These are phyloP conservation scores for Lumnitzera racemosa DNA, from an alignment of 345 rosid species.

Conservation along the genomic window DNA sequence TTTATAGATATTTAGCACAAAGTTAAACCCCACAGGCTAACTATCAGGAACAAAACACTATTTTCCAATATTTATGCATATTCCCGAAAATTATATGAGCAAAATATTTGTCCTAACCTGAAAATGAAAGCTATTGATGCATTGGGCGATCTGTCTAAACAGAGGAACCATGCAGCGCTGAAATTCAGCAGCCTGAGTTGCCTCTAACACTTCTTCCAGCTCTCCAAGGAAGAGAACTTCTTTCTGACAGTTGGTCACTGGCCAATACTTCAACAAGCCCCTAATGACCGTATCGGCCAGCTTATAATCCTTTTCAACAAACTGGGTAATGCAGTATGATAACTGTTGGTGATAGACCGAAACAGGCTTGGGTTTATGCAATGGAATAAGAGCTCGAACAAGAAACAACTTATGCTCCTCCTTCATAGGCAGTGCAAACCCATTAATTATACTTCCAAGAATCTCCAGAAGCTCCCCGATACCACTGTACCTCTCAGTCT, in stretches of 20 bases:
- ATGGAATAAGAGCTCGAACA: conserved; percentile 30
- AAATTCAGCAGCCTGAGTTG: conserved; percentile 31
- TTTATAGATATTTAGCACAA: no score
- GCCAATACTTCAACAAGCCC: conserved; percentile 36
- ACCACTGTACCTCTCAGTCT: conserved; percentile 33
- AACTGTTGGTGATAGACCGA: conserved; percentile 28
- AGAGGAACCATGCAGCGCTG: conserved; percentile 34
- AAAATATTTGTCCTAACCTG: conserved; percentile 17
- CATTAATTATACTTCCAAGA: conserved; percentile 34
- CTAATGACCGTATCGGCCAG: conserved; percentile 33
- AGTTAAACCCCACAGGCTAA: no score
- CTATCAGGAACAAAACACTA: no score
- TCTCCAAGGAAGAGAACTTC: conserved; percentile 37
- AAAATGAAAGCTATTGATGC: conserved; percentile 34
- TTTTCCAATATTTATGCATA: background rate
- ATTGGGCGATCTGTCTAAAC: conserved; percentile 30
- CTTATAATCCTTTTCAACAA: conserved; percentile 35
- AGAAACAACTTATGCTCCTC: conserved; percentile 36
- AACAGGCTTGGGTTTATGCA: conserved; percentile 29
- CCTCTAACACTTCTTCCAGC: conserved; percentile 35
- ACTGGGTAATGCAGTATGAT: conserved; percentile 31
- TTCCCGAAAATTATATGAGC: background rate
- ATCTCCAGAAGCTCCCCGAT: conserved; percentile 32
- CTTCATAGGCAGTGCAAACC: conserved; percentile 34
- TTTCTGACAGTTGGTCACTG: conserved; percentile 31